Base-by-base conservation (phyloP, 1,139 yeast genomes). In the Hansenula anomala region DNA sequence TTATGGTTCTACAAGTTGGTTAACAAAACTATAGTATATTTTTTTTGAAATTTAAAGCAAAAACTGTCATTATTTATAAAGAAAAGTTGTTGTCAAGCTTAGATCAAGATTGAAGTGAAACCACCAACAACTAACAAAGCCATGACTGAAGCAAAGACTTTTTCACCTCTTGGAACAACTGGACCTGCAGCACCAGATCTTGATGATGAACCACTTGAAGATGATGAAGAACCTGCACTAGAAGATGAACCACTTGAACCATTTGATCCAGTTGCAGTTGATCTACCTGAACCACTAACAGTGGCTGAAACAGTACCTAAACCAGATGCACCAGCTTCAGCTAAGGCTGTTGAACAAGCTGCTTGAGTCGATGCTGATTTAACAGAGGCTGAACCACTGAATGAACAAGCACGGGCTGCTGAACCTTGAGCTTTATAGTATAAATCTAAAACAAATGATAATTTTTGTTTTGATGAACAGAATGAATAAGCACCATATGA, bases 401-500 rank as follows among this genome's bases (percentile, higher is more conserved):
- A 84, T 59, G 71, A 74, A 72, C 94, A 84, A 36, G 85, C 85
- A 35, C 68, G 58, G 10, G 25, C 17, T 6, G 8, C 3, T 20
- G 13, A 7, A 30, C 33, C 73, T 41, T 78, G 67, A 28, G 62
- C 64, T 47, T 64, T 56, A 64, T 82, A 84, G 71, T 84, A 84
- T 54, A 71, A 62, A 70, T 82, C 75, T 64, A 84, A 63, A 44
- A 80, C 68, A 55, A 72, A 83, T 46, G 77, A 71, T 57, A 84
- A 67, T 63, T 80, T 72, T 46, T 79, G 81, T 62, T 78, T 73
- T 45, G 76, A 63, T 32, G 73, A 63, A 62, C 88, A 81, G 73
- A 72, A 77, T 10, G 89, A 79, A 64, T 66, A 75, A 34, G 80
- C 69, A 60, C 89, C 89, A 55, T 80, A 81, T 34, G 60, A 56